A percentile compares a stretch with the other conserved stretches of the same genome.
These are phyloP conservation scores for Coriaria nepalensis DNA, from an alignment of 306 rosid species.

Conservation along the genomic window DNA sequence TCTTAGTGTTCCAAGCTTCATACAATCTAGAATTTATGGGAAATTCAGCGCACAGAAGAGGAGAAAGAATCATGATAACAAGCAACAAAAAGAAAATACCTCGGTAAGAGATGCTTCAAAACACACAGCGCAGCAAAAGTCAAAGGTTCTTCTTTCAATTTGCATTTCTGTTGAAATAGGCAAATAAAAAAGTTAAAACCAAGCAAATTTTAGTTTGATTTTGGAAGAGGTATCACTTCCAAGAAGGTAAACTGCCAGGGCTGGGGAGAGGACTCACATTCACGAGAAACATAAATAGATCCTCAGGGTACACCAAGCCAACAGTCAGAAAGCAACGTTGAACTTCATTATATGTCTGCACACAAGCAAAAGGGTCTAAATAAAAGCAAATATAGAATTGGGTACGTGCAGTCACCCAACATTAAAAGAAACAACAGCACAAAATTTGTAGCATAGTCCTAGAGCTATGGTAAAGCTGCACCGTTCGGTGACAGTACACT, in stretches of 20 bases:
- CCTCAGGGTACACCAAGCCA: conserved; percentile 85
- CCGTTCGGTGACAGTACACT: too few species aligned
- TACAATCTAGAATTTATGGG: conserved; percentile 44
- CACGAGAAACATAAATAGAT: conserved; percentile 68
- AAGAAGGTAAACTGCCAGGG: too few species aligned
- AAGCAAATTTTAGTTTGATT: conserved; percentile 6
- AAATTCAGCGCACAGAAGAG: conserved; percentile 19
- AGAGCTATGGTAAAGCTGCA: too few species aligned
- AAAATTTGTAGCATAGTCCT: too few species aligned
- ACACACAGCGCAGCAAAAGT: conserved; percentile 74
- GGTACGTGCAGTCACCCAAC: too few species aligned
- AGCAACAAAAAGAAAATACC: conserved; percentile 32
- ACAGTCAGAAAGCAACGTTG: conserved; percentile 92
- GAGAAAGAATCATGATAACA: conserved; percentile 12
- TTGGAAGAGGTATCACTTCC: too few species aligned
- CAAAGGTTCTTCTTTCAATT: conserved; percentile 72
- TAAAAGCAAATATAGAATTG: conserved; percentile 7
- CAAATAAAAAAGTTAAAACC: conserved; percentile 4
- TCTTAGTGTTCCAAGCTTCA: conserved; percentile 85
- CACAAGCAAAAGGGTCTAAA: conserved; percentile 12
- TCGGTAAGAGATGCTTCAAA: conserved; percentile 88
- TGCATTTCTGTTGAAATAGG: conserved; percentile 58
- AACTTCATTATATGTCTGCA: conserved; percentile 89
- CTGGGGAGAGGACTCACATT: conserved; percentile 78
- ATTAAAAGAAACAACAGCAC: too few species aligned